phyloP scores from a whole-genome alignment of 2,329 filamentous ascomycete genomes.

The Pseudogymnoascus sp. region DNA sequence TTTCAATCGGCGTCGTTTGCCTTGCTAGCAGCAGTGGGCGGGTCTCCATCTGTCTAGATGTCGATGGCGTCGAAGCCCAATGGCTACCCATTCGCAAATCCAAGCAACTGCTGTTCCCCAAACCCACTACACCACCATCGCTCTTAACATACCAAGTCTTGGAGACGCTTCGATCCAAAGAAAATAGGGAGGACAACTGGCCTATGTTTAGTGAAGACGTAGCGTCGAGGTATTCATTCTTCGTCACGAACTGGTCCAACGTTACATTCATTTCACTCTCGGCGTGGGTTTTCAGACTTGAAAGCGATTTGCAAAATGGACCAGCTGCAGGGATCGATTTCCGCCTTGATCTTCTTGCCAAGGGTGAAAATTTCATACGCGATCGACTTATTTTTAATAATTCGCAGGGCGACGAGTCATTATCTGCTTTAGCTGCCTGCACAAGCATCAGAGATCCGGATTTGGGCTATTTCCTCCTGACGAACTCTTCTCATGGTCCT shows the following conservation, averaged over 20 bases:
- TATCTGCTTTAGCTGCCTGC: conserved; percentile 44
- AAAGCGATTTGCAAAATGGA: conserved; percentile 49
- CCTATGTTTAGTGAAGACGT: conserved; percentile 54
- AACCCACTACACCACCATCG: conserved; percentile 35
- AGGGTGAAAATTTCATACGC: conserved; percentile 46
- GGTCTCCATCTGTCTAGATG: conserved; percentile 51
- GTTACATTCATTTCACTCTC: conserved; percentile 52
- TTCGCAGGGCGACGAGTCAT: conserved; percentile 34
- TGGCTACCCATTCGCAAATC: conserved; percentile 51
- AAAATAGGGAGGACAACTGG: conserved; percentile 50
- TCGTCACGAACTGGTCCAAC: conserved; percentile 50
- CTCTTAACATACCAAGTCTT: conserved; percentile 55
- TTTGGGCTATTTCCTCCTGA: conserved; percentile 54
- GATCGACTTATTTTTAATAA: conserved; percentile 50
- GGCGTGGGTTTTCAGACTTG: conserved; percentile 55
- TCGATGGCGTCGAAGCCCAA: conserved; percentile 55
- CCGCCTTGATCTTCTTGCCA: conserved; percentile 50
- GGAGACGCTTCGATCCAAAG: conserved; percentile 47
- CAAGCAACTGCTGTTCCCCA: conserved; percentile 34
- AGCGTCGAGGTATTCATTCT: conserved; percentile 54
- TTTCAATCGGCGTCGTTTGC: conserved; percentile 52
- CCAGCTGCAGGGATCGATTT: conserved; percentile 52
- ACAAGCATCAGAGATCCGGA: conserved; percentile 50
- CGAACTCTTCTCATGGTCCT: conserved; percentile 49
- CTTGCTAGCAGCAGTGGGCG: conserved; percentile 52